Percentiles rank a stretch among this genome's conserved stretches.
Conservation (phyloP, 139 green algal species). For the Micromonas commoda region DNA sequence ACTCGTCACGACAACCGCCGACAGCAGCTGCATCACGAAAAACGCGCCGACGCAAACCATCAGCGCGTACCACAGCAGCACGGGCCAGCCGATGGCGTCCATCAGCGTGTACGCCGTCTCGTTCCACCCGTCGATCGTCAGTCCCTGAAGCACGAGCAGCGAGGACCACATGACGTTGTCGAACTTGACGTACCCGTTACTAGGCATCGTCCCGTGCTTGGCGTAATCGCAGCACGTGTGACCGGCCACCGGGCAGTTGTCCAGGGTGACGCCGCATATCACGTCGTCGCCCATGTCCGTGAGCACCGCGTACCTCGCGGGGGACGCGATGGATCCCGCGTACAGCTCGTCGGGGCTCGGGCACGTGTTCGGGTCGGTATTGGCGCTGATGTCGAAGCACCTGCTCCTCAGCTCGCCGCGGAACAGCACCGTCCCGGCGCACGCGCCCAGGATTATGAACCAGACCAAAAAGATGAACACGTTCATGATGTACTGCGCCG, state of each 20-base stretch:
- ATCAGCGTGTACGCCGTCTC: no score
- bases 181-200: conserved; percentile 4
- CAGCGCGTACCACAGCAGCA: background rate
- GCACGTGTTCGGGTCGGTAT: background rate
- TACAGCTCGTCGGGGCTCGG: no score
- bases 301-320: no score
- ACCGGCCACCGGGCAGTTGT: no score
- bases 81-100: conserved; percentile 1
- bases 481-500: background rate
- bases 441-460: conserved; percentile 12
- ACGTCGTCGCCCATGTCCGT: background rate
- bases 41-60: conserved; percentile 1
- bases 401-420: background rate
- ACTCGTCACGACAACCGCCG: conserved; percentile 7
- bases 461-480: background rate
- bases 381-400: background rate
- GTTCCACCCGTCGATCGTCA: conserved; percentile 21
- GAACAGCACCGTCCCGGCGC: background rate
- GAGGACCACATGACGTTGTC: background rate
- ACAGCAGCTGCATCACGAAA: conserved; percentile 21
- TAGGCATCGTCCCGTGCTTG: background rate
- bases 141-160: conserved; percentile 10
- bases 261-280: background rate
- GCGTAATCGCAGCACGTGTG: no score
- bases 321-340: no score